Evolutionary conservation across 2,329 filamentous ascomycete species (phyloP), one percentile per base, ranked within the genome.

Genomic region (Ceratocystiopsis sp.): DNA sequence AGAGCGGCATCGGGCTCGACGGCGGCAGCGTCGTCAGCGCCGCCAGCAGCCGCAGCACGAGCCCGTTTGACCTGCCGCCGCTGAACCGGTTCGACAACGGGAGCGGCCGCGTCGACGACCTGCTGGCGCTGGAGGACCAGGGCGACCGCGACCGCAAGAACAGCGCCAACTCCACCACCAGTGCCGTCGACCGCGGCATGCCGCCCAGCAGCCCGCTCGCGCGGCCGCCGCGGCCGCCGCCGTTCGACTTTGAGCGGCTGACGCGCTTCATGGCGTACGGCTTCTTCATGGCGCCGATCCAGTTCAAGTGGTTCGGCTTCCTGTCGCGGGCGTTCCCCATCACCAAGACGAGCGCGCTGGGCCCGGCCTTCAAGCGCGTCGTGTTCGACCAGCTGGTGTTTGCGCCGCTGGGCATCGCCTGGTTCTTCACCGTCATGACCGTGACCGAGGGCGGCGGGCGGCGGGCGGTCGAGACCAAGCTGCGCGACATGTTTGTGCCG

Each of bases 371-470:
- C 61, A 93, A 95, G 71, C 74, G 89, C 47, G 86, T 96, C 16
- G 83, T 81, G 9, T 80, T 91, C 54, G 91, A 98, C 59, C 91
- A 98, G 64, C 68, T 96, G 29, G 70, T 94, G 42, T 96, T 96
- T 61, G 86, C 91, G 36, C 91, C 91, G 1, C 14, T 48, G 6
- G 46, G 84, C 64, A 73, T 98, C 45, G 83, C 73, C 14, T 71
- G 74, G 51, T 98, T 98, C 68, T 98, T 96, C 60, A 86, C 84
- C 1, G 89, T 80, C 62, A 96, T 98, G 89, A 96, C 91, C 0
- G 62, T 96, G 15, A 84, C 89, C 13, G 91, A 98, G 63, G 91
- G 91, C 21, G 91, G 91, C 45, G 85, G 86, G 32, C 76, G 74
- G 54, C 72, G 82, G 47, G 87, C 84, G 9, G 71, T 98, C 41